These are phyloP conservation scores for Phtheirospermum japonicum DNA, from an alignment of 257 asterid species.

Conservation along the genomic window DNA sequence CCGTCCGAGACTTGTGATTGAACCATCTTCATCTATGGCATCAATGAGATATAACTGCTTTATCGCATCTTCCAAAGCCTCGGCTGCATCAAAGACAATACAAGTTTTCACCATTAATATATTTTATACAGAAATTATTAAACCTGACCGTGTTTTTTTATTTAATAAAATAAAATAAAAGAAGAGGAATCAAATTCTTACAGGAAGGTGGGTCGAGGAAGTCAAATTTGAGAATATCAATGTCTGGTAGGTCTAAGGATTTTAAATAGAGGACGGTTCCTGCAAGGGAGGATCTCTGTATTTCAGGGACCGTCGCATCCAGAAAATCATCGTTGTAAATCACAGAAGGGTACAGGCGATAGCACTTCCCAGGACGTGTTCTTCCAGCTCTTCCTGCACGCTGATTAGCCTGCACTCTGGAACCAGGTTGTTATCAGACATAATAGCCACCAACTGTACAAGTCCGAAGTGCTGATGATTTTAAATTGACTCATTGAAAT, in stretches of 20 bases:
- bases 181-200: slow-evolving; percentile 27
- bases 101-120: slow-evolving; percentile 23
- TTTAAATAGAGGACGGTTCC: slow-evolving; percentile 91
- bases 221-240: slow-evolving; percentile 89
- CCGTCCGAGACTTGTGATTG: slow-evolving; percentile 74
- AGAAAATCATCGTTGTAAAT: slow-evolving; percentile 71
- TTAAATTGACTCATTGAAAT: too few relatives aligned
- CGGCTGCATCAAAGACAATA: slow-evolving; percentile 52
- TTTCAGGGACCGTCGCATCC: slow-evolving; percentile 94
- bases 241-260: slow-evolving; percentile 86
- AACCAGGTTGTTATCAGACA: slow-evolving; percentile 24
- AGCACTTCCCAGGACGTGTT: slow-evolving; percentile 93
- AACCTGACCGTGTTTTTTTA: neutral
- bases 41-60: slow-evolving; percentile 81
- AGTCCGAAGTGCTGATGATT: too few relatives aligned
- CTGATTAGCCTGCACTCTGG: slow-evolving; percentile 96
- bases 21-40: slow-evolving; percentile 87
- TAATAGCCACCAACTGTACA: too few relatives aligned
- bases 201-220: slow-evolving; percentile 94
- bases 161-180: too few relatives aligned
- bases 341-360: slow-evolving; percentile 75
- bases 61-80: slow-evolving; percentile 90
- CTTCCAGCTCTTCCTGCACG: slow-evolving; percentile 99
- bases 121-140: slow-evolving; percentile 11
- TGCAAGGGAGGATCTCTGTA: slow-evolving; percentile 95